Evolutionary conservation across 176 grass and related monocot species (phyloP).

Genomic region (Elymus sibiricus): DNA sequence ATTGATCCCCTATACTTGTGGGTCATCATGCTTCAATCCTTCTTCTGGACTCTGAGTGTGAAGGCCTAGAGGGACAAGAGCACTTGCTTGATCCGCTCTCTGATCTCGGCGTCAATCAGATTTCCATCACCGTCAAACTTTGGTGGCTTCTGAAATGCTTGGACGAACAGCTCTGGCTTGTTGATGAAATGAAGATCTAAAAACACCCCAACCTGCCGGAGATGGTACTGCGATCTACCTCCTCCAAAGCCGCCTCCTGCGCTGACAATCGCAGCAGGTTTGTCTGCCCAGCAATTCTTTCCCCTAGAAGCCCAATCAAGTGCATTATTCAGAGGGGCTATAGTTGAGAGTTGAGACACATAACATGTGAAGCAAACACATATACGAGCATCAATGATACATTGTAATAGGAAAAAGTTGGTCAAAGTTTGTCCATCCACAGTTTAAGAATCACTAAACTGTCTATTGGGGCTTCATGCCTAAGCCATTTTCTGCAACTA

Average conservation of each 20-base stretch:
- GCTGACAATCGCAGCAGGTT: slow-evolving; percentile 78
- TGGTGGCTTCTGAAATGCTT: slow-evolving; percentile 47
- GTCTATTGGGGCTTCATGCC: not conserved
- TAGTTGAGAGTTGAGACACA: slow-evolving; percentile 14
- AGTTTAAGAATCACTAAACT: not conserved
- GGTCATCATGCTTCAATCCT: slow-evolving; percentile 13
- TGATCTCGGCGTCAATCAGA: slow-evolving; percentile 55
- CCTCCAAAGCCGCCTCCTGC: slow-evolving; percentile 73
- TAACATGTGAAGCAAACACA: not conserved
- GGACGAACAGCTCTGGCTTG: slow-evolving; percentile 77
- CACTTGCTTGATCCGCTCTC: slow-evolving; percentile 56
- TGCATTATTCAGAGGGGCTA: slow-evolving; percentile 90
- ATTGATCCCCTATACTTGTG: too few species aligned
- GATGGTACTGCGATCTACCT: slow-evolving; percentile 70
- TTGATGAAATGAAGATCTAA: slow-evolving; percentile 99
- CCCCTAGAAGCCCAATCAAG: slow-evolving; percentile 90
- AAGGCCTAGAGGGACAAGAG: slow-evolving; percentile 71
- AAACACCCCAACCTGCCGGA: slow-evolving; percentile 79
- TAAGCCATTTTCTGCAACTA: too few species aligned
- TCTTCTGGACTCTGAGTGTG: slow-evolving; percentile 49
- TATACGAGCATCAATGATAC: not conserved
- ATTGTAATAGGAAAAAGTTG: not conserved
- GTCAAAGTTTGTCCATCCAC: too few species aligned
- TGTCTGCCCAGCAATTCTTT: slow-evolving; percentile 78
- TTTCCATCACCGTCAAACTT: slow-evolving; percentile 75